A percentile compares a stretch with the other conserved stretches of the same genome.
Evolutionary conservation across 75 land plant genomes (phyloP).

Genomic region (Chamaecyparis obtusa): DNA sequence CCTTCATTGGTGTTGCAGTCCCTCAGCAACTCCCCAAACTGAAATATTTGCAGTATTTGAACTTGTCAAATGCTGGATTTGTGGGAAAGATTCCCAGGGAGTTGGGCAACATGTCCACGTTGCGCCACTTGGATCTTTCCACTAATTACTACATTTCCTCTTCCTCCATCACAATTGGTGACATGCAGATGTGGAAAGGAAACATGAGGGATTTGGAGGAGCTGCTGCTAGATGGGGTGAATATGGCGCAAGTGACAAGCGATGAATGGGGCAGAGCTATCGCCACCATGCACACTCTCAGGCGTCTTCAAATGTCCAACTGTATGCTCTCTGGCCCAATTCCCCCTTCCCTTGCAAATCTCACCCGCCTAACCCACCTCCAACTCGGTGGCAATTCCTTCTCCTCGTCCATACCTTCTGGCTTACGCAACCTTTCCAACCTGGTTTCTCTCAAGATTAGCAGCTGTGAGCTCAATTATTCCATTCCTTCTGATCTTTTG

Average conservation of each 20-base stretch:
- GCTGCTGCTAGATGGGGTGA: background rate
- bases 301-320: background rate
- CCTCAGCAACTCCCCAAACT: background rate
- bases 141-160: background rate
- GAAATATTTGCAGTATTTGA: background rate
- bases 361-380: background rate
- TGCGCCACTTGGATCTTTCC: constrained; percentile 2
- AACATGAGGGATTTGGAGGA: background rate
- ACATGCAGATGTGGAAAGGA: background rate
- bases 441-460: background rate
- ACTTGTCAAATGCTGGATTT: constrained; percentile 7
- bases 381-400: background rate
- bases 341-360: background rate
- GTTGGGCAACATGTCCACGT: constrained; percentile 25
- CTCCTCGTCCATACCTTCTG: background rate
- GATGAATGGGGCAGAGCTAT: background rate
- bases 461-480: background rate
- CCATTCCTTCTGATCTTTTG: background rate
- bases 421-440: background rate
- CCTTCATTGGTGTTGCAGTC: background rate
- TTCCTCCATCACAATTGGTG: background rate
- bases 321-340: background rate
- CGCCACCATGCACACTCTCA: background rate
- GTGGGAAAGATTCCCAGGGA: constrained; percentile 9
- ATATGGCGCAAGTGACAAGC: background rate